Percentiles rank a stretch among this genome's conserved stretches.
Evolutionary conservation across 2,329 filamentous ascomycete genomes (phyloP).

Genomic region (Fusarium circinatum): DNA sequence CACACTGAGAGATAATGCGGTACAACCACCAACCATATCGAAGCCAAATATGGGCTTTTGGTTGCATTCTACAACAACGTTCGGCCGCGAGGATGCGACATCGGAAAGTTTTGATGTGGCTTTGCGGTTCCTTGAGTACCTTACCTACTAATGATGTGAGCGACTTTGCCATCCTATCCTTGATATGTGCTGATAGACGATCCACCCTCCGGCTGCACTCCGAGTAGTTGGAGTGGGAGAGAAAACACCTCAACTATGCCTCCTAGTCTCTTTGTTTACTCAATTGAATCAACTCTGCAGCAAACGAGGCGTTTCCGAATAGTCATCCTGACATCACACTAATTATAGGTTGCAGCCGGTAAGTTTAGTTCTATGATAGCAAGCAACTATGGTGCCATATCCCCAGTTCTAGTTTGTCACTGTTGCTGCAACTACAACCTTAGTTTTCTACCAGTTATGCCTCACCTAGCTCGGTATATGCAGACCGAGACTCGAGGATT

Average conservation of each 20-base stretch:
- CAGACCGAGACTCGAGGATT: constrained; percentile 15
- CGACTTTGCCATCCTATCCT: background rate
- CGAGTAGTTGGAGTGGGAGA: background rate
- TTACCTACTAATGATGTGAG: constrained; percentile 3
- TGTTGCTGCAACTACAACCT: background rate
- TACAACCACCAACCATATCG: constrained; percentile 28
- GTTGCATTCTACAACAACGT: constrained; percentile 19
- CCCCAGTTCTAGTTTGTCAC: background rate
- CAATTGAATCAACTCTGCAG: constrained; percentile 21
- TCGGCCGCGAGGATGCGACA: constrained; percentile 34
- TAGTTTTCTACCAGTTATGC: background rate
- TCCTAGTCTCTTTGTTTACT: background rate
- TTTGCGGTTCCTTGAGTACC: constrained; percentile 8
- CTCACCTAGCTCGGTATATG: constrained; percentile 17
- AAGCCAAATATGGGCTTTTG: background rate
- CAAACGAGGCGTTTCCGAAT: constrained; percentile 24
- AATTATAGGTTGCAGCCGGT: background rate
- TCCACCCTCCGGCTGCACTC: constrained; percentile 25
- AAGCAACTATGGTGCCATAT: constrained; percentile 9
- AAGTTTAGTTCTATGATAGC: background rate
- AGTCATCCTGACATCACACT: constrained; percentile 34
- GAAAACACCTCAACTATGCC: constrained; percentile 29
- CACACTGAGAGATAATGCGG: constrained; percentile 20
- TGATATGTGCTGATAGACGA: background rate
- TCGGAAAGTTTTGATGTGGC: constrained; percentile 22